Base-by-base conservation (phyloP, 106 monocot species). In the Acorus calamus region DNA sequence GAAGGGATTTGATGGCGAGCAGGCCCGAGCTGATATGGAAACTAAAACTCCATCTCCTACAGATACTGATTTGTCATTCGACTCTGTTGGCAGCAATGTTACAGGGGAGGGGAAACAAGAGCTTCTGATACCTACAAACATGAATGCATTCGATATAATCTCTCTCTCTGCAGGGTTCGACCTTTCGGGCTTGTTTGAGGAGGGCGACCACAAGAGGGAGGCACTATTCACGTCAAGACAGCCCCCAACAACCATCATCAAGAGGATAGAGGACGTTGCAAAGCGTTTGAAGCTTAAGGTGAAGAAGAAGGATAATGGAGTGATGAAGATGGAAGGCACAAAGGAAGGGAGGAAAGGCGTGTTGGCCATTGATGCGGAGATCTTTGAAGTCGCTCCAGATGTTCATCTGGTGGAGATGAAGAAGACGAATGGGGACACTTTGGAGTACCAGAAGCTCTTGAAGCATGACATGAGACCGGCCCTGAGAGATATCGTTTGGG, bases 91-190 rank as follows among this genome's bases (percentile, higher is more conserved):
- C 8, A 65, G 41, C 11, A 50, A 10, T 47, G 63, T 4, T 13
- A 42, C 41, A 28, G 28, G 28, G 4, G 63, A 68, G 67, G 56
- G 43, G 10, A 75, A 71, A 57, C 56, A 60, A 64, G 70, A 82
- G 11, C 6, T 44, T 4, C 11, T 63, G 51, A 76, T 69, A 47
- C 67, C 74, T 0, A 61, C 58, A 4, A 71, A 73, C 47, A 54
- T 92, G 79, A 92, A 92, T 74, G 92, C 92, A 4, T 92, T 92
- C 58, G 84, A 84, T 66, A 92, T 92, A 44, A 92, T 92, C 7
- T 87, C 84, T 56, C 69, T 84, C 68, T 84, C 92, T 49, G 59
- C 73, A 4, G 92, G 87, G 5, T 81, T 92, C 28, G 87, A 92
- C 65, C 74, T 92, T 2, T 92, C 92, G 0, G 92, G 87, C 11